Percentiles rank a stretch among this genome's conserved stretches.
Evolutionary conservation across 1,139 yeast genomes (phyloP).

Genomic region (Blastobotrys indianensis): DNA sequence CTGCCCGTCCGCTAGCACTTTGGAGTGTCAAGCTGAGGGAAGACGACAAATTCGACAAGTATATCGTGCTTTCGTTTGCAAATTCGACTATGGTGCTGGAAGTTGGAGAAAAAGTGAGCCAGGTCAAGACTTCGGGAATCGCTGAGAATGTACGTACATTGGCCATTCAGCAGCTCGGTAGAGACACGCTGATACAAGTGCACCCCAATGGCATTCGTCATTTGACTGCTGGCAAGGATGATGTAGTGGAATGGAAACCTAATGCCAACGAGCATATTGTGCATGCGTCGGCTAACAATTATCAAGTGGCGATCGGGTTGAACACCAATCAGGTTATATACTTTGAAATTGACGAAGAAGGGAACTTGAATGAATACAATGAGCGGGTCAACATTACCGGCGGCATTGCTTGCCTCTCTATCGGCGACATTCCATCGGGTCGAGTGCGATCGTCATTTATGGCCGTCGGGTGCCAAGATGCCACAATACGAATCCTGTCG

Average conservation of each 20-base stretch:
- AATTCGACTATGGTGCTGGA: conserved; percentile 68
- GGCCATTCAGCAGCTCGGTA: conserved; percentile 66
- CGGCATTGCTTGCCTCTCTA: conserved; percentile 46
- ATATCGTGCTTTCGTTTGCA: conserved; percentile 60
- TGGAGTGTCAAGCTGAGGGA: conserved; percentile 51
- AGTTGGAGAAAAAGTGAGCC: conserved; percentile 67
- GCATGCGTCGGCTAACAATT: conserved; percentile 54
- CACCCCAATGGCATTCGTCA: conserved; percentile 70
- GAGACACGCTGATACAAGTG: conserved; percentile 60
- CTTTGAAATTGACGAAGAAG: conserved; percentile 68
- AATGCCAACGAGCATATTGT: conserved; percentile 57
- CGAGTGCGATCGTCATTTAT: conserved; percentile 50
- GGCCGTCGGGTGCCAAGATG: conserved; percentile 67
- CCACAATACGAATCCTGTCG: conserved; percentile 64
- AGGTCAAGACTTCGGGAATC: conserved; percentile 62
- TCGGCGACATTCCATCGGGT: conserved; percentile 51
- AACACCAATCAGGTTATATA: conserved; percentile 73
- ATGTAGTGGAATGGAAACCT: conserved; percentile 68
- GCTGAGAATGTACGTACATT: conserved; percentile 55
- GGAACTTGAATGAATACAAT: conserved; percentile 64
- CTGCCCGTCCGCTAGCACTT: conserved; percentile 53
- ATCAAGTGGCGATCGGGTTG: conserved; percentile 65
- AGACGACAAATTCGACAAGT: conserved; percentile 50
- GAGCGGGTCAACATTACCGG: conserved; percentile 53
- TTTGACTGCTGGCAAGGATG: conserved; percentile 38